These are phyloP conservation scores for Paecilomyces formosus DNA, from an alignment of 2,329 filamentous ascomycete species.

Conservation along the genomic window DNA sequence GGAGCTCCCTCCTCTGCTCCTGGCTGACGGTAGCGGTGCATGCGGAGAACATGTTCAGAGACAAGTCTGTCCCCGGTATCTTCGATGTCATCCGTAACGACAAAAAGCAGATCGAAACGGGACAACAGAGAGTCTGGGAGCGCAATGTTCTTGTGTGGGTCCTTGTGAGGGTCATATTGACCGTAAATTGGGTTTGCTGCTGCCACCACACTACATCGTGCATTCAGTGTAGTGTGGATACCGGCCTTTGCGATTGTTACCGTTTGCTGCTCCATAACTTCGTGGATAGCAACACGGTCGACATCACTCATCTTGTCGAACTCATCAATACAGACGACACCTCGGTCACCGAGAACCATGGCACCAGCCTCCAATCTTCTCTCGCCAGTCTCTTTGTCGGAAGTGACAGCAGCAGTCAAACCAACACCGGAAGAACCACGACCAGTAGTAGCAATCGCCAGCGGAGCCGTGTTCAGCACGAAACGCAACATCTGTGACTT, in stretches of 20 bases:
- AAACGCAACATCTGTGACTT: conserved; percentile 98
- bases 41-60: conserved; percentile 92
- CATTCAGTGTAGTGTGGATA: conserved; percentile 95
- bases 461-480: conserved; percentile 89
- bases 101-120: conserved; percentile 96
- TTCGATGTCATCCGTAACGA: conserved; percentile 97
- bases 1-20: conserved; percentile 92
- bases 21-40: conserved; percentile 91
- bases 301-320: conserved; percentile 99
- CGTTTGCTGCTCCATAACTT: conserved; percentile 99
- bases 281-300: conserved; percentile 95
- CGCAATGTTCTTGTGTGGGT: conserved; percentile 97
- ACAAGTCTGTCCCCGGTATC: conserved; percentile 84
- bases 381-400: conserved; percentile 96
- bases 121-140: conserved; percentile 92
- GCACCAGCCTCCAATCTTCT: conserved; percentile 91
- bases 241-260: conserved; percentile 98
- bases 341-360: conserved; percentile 95
- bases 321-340: conserved; percentile 97
- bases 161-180: conserved; percentile 97
- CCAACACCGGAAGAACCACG: conserved; percentile 95
- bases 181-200: conserved; percentile 97
- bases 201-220: conserved; percentile 90
- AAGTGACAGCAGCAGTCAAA: conserved; percentile 92
- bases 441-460: conserved; percentile 95